Evolutionary conservation across 2,329 filamentous ascomycete genomes (phyloP).

Genomic region (Zasmidium citrigriseum): DNA sequence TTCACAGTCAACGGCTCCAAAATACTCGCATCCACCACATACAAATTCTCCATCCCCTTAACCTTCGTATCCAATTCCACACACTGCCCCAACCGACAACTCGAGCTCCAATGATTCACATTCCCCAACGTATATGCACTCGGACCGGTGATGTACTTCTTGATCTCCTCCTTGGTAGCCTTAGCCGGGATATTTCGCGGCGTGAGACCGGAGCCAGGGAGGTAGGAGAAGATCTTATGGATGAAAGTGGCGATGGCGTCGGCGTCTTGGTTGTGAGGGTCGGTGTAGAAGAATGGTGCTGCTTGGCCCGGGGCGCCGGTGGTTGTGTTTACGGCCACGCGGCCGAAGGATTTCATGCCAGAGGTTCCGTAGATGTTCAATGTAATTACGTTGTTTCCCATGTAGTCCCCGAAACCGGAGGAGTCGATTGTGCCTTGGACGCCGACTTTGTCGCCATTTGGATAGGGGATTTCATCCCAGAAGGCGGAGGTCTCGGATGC

Average conservation of each 20-base stretch:
- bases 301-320: conserved; percentile 58
- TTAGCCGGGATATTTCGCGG: conserved; percentile 52
- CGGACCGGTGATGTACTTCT: conserved; percentile 51
- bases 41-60: conserved; percentile 52
- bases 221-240: conserved; percentile 49
- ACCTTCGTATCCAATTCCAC: conserved; percentile 52
- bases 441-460: conserved; percentile 46
- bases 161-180: conserved; percentile 51
- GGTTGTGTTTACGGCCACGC: conserved; percentile 54
- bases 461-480: conserved; percentile 56
- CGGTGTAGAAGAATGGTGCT: conserved; percentile 53
- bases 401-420: conserved; percentile 50
- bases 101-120: conserved; percentile 58
- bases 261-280: conserved; percentile 47
- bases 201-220: conserved; percentile 45
- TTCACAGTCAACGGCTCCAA: conserved; percentile 55
- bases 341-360: conserved; percentile 52
- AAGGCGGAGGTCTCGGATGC: conserved; percentile 57
- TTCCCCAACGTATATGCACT: conserved; percentile 49
- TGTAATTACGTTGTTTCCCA: conserved; percentile 54
- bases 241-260: conserved; percentile 54
- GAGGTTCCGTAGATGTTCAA: conserved; percentile 61
- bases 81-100: conserved; percentile 53
- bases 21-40: conserved; percentile 55
- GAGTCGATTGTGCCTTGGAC: conserved; percentile 58